Evolutionary conservation across 2,329 filamentous ascomycete species (phyloP).

Genomic region (Zasmidium cellare): DNA sequence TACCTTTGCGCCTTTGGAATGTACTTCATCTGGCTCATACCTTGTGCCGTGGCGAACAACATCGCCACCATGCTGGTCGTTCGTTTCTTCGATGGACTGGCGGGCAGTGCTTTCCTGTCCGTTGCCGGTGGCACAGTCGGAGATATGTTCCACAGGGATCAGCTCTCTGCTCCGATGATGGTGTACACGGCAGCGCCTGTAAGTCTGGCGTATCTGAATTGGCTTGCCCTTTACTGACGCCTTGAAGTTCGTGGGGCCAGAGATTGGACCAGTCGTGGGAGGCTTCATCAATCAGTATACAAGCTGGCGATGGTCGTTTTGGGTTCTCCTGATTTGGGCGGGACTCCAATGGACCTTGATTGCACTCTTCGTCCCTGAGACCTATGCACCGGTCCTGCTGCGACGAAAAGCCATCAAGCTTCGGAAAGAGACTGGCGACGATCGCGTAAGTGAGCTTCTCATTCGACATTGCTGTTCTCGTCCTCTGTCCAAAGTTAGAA

Average conservation of each 20-base stretch:
- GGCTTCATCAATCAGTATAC: conserved; percentile 80
- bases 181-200: conserved; percentile 62
- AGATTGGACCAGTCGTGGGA: conserved; percentile 62
- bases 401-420: conserved; percentile 69
- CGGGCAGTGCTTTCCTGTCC: conserved; percentile 61
- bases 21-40: conserved; percentile 62
- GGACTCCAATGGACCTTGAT: conserved; percentile 65
- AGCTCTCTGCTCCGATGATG: conserved; percentile 80
- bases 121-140: conserved; percentile 80
- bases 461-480: not conserved
- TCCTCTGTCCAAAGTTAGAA: not conserved
- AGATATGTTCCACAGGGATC: conserved; percentile 69
- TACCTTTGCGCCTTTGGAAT: conserved; percentile 66
- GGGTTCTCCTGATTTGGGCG: conserved; percentile 76
- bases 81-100: conserved; percentile 75
- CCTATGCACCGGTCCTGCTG: conserved; percentile 63
- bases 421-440: conserved; percentile 74
- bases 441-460: conserved; percentile 8
- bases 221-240: not conserved
- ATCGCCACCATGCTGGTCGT: conserved; percentile 66
- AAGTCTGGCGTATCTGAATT: not conserved
- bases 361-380: conserved; percentile 72
- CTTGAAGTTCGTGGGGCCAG: conserved; percentile 47
- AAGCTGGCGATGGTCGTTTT: conserved; percentile 62
- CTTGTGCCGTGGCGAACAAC: conserved; percentile 70